Percentiles rank a stretch among this genome's conserved stretches.
phyloP scores from a whole-genome alignment of 495 filamentous ascomycete species.

The Lepraria neglecta region DNA sequence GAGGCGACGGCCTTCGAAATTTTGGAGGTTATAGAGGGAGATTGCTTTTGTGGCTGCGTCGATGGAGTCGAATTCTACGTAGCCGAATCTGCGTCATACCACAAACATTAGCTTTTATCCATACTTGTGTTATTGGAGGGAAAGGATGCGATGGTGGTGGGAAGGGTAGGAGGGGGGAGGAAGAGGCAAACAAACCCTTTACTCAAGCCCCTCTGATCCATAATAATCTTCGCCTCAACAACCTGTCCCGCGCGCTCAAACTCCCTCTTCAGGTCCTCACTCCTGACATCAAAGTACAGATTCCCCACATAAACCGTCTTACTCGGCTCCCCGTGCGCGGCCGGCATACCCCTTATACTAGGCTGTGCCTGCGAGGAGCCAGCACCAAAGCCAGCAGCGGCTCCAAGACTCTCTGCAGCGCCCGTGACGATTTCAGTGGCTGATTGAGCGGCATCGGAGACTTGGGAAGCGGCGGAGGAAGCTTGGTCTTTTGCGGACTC shows the following conservation, averaged over 20 bases:
- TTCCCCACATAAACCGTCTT: slow-evolving; percentile 72
- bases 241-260: slow-evolving; percentile 64
- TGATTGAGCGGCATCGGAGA: slow-evolving; percentile 5
- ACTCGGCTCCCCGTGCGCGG: slow-evolving; percentile 18
- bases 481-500: slow-evolving; percentile 3
- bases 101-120: background rate
- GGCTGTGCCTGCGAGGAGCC: slow-evolving; percentile 26
- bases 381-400: slow-evolving; percentile 21
- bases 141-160: slow-evolving; percentile 2
- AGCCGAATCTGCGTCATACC: slow-evolving; percentile 58
- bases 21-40: slow-evolving; percentile 55
- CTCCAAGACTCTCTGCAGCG: slow-evolving; percentile 18
- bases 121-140: too few relatives aligned
- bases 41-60: slow-evolving; percentile 57
- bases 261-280: slow-evolving; percentile 59
- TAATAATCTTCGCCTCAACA: slow-evolving; percentile 47
- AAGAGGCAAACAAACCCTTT: slow-evolving; percentile 64
- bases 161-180: slow-evolving; percentile 3
- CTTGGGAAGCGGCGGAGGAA: slow-evolving; percentile 13
- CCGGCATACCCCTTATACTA: slow-evolving; percentile 6
- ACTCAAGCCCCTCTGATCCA: slow-evolving; percentile 69
- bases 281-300: slow-evolving; percentile 75
- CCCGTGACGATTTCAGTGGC: slow-evolving; percentile 17
- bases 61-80: slow-evolving; percentile 58
- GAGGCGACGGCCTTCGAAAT: slow-evolving; percentile 75